Conservation (phyloP, 371 early-diverging fungal species). For the Synchytrium microbalum region DNA sequence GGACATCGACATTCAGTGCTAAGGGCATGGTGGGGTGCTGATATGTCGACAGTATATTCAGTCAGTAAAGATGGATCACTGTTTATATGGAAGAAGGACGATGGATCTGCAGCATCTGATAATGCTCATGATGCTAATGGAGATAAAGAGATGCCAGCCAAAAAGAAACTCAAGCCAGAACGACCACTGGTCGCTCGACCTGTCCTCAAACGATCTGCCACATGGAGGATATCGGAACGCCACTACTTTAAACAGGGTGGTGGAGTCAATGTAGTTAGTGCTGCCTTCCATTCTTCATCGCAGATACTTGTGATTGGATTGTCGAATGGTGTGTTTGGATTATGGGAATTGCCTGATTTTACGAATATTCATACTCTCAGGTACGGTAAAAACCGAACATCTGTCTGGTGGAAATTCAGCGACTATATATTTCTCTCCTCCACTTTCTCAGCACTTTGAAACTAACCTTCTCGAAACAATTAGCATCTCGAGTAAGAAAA, state of each 20-base stretch:
- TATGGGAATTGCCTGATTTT: conserved; percentile 93
- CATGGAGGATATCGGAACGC: conserved; percentile 57
- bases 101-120: conserved; percentile 18
- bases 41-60: conserved; percentile 70
- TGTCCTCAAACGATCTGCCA: conserved; percentile 5
- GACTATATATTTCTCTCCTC: not conserved
- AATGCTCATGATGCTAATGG: conserved; percentile 51
- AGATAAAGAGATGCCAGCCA: conserved; percentile 35
- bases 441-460: conserved; percentile 5
- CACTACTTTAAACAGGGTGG: conserved; percentile 63
- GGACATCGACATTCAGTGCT: conserved; percentile 83
- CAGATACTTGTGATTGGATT: conserved; percentile 87
- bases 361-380: conserved; percentile 78
- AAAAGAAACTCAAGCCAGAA: conserved; percentile 13
- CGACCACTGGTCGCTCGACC: not conserved
- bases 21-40: conserved; percentile 85
- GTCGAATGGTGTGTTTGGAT: conserved; percentile 86
- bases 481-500: conserved; percentile 89
- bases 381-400: conserved; percentile 39
- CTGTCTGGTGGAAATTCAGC: not conserved
- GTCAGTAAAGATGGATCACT: conserved; percentile 84
- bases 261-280: conserved; percentile 62
- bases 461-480: conserved; percentile 5
- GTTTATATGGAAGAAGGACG: conserved; percentile 60
- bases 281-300: conserved; percentile 66